Percentiles rank a stretch among this genome's conserved stretches.
phyloP scores from a whole-genome alignment of 805 yeast genomes.

The Blastobotrys muscicola region DNA sequence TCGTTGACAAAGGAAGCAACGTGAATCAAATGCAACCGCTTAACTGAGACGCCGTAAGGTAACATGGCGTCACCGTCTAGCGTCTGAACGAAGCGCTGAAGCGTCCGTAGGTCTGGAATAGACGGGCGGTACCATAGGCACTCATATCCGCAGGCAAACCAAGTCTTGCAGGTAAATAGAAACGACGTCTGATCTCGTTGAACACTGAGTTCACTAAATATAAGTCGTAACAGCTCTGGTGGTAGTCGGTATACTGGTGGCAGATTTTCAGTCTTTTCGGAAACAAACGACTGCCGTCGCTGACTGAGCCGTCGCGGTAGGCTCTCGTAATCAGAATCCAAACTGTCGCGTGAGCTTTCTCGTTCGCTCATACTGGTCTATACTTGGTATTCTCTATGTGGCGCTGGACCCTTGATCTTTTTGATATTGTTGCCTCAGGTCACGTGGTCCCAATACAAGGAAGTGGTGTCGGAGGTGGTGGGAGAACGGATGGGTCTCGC shows the following conservation, averaged over 20 bases:
- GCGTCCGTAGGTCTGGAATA: slow-evolving; percentile 42
- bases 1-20: slow-evolving; percentile 63
- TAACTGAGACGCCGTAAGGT: slow-evolving; percentile 41
- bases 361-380: slow-evolving; percentile 1
- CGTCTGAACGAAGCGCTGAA: slow-evolving; percentile 45
- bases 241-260: slow-evolving; percentile 30
- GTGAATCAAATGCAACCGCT: slow-evolving; percentile 69
- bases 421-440: no score
- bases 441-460: no score
- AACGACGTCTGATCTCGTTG: slow-evolving; percentile 21
- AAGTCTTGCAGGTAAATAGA: slow-evolving; percentile 65
- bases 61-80: slow-evolving; percentile 32
- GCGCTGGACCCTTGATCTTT: no score
- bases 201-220: slow-evolving; percentile 15
- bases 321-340: not conserved
- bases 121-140: slow-evolving; percentile 83
- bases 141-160: slow-evolving; percentile 72
- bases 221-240: slow-evolving; percentile 30
- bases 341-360: slow-evolving; percentile 2
- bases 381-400: not conserved
- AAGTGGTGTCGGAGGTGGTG: not conserved
- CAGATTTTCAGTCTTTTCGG: not conserved
- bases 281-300: not conserved
- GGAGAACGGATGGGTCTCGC: no score
- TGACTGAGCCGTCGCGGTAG: not conserved